Base-by-base conservation (phyloP, 352 stramenopile genomes). In the Globisporangium paroecandrum region DNA sequence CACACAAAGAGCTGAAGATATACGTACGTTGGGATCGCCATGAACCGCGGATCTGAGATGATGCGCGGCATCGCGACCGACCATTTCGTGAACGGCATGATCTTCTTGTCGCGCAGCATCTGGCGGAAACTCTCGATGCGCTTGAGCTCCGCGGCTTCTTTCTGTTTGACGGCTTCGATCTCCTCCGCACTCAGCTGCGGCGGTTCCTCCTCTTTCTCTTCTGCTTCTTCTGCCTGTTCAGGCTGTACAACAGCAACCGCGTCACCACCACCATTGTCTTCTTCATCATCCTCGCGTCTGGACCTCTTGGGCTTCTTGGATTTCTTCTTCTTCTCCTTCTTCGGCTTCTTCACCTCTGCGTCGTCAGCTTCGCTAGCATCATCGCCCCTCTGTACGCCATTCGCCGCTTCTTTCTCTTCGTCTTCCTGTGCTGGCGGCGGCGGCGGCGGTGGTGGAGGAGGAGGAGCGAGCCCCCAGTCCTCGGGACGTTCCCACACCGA, bases 81-180 rank as follows among this genome's bases (percentile, higher is more conserved):
- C 87, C 87, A 95, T 61, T 92, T 92, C 61, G 72, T 85, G 38
- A 91, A 87, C 53, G 87, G 87, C 83, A 95, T 92, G 64, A 95
- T 90, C 61, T 87, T 89, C 70, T 93, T 93, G 60, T 93, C 83
- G 34, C 85, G 78, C 59, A 95, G 68, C 87, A 95, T 89, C 29
- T 78, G 69, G 8, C 76, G 70, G 55, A 93, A 95, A 36, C 81
- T 75, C 32, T 89, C 78, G 9, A 76, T 82, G n/a, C 74, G 70
- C 63, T 88, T 79, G 15, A 72, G 62, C 25, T 93, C 74, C 46
- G 77, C 76, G 3, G 60, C 78, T 24, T 80, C 70, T 13, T 65
- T 58, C 4, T 78, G 73, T 10, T 79, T 36, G 46, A 66, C 51
- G 15, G 66, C 69, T 38, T 78, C 65, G 18, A 81, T 47, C 9